These are phyloP conservation scores for Paecilomyces dactylethromorphus DNA, from an alignment of 2,329 filamentous ascomycete species.

Conservation along the genomic window DNA sequence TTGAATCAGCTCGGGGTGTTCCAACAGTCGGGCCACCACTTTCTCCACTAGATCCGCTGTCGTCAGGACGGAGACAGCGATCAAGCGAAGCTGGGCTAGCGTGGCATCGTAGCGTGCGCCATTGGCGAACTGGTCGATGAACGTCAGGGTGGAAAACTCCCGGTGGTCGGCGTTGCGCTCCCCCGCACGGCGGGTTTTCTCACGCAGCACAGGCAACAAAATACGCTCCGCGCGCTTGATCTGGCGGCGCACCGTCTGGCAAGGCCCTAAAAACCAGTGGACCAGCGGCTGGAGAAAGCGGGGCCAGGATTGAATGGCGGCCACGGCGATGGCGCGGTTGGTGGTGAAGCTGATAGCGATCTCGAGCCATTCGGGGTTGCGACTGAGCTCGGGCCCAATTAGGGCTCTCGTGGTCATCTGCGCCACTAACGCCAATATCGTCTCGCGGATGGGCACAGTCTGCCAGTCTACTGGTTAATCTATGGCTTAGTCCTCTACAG, in stretches of 20 bases:
- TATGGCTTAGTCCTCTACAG: too few relatives aligned
- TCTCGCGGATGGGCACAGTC: slow-evolving; percentile 1
- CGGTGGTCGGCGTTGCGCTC: too few relatives aligned
- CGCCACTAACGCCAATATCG: slow-evolving; percentile 6
- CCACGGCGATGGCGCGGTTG: slow-evolving; percentile 7
- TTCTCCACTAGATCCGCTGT: slow-evolving; percentile 7
- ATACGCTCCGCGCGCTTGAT: slow-evolving; percentile 28
- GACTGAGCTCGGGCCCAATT: slow-evolving; percentile 10
- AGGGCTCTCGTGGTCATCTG: slow-evolving; percentile 9
- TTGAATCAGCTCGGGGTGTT: slow-evolving; percentile 6
- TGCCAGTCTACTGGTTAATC: slow-evolving; percentile 12
- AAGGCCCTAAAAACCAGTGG: too few relatives aligned
- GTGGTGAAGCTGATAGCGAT: slow-evolving; percentile 9
- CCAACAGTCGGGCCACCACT: slow-evolving; percentile 3
- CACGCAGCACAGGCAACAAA: slow-evolving; percentile 24
- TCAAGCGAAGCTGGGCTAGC: slow-evolving; percentile 9
- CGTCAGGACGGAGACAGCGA: slow-evolving; percentile 11
- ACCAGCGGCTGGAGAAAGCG: slow-evolving; percentile 29
- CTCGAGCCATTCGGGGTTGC: slow-evolving; percentile 7
- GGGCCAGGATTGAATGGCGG: slow-evolving; percentile 34
- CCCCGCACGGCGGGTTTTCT: not conserved
- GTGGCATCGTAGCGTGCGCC: slow-evolving; percentile 8
- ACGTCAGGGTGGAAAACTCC: too few relatives aligned
- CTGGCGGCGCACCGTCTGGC: slow-evolving; percentile 28
- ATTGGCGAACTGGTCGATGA: too few relatives aligned